These are phyloP conservation scores for Pogostemon cablin DNA, from an alignment of 257 asterid genomes.

Conservation along the genomic window DNA sequence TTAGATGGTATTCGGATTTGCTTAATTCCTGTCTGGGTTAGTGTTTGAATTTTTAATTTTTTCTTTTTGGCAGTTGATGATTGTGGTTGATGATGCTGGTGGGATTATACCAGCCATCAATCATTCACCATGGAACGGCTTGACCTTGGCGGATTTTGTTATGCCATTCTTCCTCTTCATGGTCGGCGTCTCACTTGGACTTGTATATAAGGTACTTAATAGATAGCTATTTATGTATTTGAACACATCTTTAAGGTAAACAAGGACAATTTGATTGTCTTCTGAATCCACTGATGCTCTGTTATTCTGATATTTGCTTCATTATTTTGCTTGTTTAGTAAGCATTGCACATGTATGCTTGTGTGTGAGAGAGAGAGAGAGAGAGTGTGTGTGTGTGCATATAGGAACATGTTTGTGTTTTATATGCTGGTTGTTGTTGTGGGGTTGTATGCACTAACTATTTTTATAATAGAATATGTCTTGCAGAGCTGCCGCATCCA, in stretches of 20 bases:
- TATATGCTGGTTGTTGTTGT: background rate
- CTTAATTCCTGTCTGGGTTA: conserved; percentile 2
- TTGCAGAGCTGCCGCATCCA: conserved; percentile 50
- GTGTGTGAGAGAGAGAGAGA: too few species aligned
- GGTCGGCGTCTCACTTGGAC: conserved; percentile 75
- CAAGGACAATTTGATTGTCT: background rate
- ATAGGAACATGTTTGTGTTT: background rate
- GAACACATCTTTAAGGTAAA: background rate
- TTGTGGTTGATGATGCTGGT: conserved; percentile 69
- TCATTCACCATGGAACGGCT: conserved; percentile 79
- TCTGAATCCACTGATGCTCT: background rate
- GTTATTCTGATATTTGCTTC: background rate
- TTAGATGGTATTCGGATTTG: background rate
- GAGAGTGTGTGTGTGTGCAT: background rate
- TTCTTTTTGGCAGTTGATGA: conserved; percentile 58
- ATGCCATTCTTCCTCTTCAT: conserved; percentile 81
- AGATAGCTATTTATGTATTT: background rate
- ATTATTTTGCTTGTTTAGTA: background rate
- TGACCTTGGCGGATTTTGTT: conserved; percentile 75
- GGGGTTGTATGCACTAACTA: conserved; percentile 18
- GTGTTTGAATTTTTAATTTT: background rate
- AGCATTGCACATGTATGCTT: too few species aligned
- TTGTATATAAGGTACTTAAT: conserved; percentile 62
- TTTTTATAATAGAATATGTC: conserved; percentile 45
- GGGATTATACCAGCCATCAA: conserved; percentile 64